These are phyloP conservation scores for Paraphoma sp. DNA, from an alignment of 2,329 filamentous ascomycete species.

Conservation along the genomic window DNA sequence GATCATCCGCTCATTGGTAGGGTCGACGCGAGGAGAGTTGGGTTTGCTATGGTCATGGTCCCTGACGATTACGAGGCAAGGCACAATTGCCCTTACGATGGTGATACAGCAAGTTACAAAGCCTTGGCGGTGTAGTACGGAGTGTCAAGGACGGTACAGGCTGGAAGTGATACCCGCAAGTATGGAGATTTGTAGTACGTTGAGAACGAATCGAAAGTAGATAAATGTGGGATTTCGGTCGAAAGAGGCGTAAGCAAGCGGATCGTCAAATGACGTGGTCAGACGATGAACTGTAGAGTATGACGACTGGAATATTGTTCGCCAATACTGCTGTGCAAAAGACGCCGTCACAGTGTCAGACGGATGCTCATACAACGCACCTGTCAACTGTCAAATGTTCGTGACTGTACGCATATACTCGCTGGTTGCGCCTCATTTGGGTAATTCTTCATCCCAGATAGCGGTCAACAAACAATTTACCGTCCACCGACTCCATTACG, in stretches of 20 bases:
- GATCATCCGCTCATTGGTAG: conserved; percentile 1
- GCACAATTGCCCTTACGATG: conserved; percentile 1
- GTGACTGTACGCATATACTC: conserved; percentile 18
- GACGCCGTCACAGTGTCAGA: conserved; percentile 4
- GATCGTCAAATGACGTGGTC: not conserved
- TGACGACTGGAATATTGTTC: not conserved
- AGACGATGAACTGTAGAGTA: not conserved
- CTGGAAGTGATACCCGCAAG: conserved; percentile 17
- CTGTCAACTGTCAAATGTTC: conserved; percentile 30
- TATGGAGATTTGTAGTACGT: conserved; percentile 13
- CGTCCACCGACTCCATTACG: no score
- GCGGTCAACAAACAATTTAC: not conserved
- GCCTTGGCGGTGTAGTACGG: conserved; percentile 18
- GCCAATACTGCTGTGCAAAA: conserved; percentile 16
- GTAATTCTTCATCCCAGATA: not conserved
- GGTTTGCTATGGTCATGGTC: conserved; percentile 2
- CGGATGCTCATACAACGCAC: conserved; percentile 14
- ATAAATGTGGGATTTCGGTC: not conserved
- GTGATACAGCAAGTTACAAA: conserved; percentile 18
- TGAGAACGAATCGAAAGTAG: not conserved
- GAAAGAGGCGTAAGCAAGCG: not conserved
- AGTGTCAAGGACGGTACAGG: conserved; percentile 22
- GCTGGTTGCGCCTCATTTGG: not conserved
- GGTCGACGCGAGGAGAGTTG: not conserved
- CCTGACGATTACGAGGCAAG: conserved; percentile 14